Evolutionary conservation across 768 basidiomycete genomes (phyloP).

Genomic region (Panaeolus cyanescens): DNA sequence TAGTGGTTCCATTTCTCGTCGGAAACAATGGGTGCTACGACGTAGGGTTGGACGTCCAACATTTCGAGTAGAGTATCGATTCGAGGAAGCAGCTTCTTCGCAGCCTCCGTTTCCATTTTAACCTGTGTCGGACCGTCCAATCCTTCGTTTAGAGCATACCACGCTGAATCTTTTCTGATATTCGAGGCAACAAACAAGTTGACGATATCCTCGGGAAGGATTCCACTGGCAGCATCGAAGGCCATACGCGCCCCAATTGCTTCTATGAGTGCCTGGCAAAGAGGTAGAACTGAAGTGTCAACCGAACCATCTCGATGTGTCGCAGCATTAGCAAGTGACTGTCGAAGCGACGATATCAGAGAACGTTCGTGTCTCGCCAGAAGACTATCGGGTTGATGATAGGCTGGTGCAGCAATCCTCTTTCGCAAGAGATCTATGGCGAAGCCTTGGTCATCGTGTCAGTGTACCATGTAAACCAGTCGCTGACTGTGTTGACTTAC

Average conservation of each 20-base stretch:
- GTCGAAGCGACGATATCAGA: slow-evolving; percentile 16
- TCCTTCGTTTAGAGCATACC: slow-evolving; percentile 40
- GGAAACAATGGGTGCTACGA: slow-evolving; percentile 23
- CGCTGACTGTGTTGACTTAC: slow-evolving; percentile 21
- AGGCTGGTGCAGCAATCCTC: slow-evolving; percentile 18
- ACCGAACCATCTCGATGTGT: slow-evolving; percentile 31
- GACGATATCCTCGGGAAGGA: slow-evolving; percentile 28
- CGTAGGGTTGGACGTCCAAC: slow-evolving; percentile 15
- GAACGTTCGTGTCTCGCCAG: slow-evolving; percentile 23
- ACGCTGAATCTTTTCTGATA: slow-evolving; percentile 36
- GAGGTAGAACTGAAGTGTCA: slow-evolving; percentile 39
- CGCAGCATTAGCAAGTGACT: slow-evolving; percentile 19
- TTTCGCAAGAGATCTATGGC: slow-evolving; percentile 26
- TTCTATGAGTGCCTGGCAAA: slow-evolving; percentile 37
- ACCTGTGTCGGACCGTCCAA: slow-evolving; percentile 25
- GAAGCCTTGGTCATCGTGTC: slow-evolving; percentile 18
- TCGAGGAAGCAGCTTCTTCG: slow-evolving; percentile 24
- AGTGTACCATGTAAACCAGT: slow-evolving; percentile 5
- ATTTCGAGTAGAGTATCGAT: slow-evolving; percentile 20
- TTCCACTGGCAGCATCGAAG: slow-evolving; percentile 39
- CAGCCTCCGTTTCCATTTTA: slow-evolving; percentile 33
- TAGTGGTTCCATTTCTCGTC: slow-evolving; percentile 19
- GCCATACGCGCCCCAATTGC: slow-evolving; percentile 50
- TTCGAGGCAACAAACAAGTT: slow-evolving; percentile 39
- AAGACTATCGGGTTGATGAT: slow-evolving; percentile 14